A percentile compares a stretch with the other conserved stretches of the same genome.
Conservation (phyloP, 352 stramenopile species). For the Aphanomyces invadans region DNA sequence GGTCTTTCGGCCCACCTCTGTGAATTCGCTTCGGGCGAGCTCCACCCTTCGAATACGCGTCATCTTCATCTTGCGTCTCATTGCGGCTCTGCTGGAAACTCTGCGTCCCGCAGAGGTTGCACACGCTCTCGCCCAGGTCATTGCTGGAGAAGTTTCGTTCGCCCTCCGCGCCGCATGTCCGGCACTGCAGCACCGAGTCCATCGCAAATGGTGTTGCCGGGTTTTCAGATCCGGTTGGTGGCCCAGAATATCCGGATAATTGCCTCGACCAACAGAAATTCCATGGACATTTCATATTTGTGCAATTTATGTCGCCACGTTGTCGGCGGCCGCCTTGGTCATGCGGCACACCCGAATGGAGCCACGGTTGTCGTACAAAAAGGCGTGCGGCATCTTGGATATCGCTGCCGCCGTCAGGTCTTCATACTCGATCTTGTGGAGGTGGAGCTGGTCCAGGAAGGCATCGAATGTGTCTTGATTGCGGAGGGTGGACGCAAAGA, state of each 20-base stretch:
- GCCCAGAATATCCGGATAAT: not conserved
- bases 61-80: conserved; percentile 73
- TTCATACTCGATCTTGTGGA: conserved; percentile 46
- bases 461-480: conserved; percentile 65
- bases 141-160: conserved; percentile 78
- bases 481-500: conserved; percentile 70
- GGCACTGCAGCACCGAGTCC: conserved; percentile 30
- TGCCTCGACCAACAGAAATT: not conserved
- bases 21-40: not conserved
- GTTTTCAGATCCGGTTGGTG: not conserved
- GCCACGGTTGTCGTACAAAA: conserved; percentile 51
- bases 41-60: conserved; percentile 36
- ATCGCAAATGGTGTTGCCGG: no score
- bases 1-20: not conserved
- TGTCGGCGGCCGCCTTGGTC: not conserved
- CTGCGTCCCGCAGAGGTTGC: conserved; percentile 77
- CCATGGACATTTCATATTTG: not conserved
- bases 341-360: conserved; percentile 65
- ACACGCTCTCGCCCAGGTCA: conserved; percentile 79
- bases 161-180: conserved; percentile 61
- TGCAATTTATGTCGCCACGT: not conserved
- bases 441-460: conserved; percentile 56
- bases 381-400: conserved; percentile 38
- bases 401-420: conserved; percentile 49
- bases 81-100: conserved; percentile 72